These are phyloP conservation scores for Austroboletus novae-zelandiae DNA, from an alignment of 1,284 basidiomycete species.

Conservation along the genomic window DNA sequence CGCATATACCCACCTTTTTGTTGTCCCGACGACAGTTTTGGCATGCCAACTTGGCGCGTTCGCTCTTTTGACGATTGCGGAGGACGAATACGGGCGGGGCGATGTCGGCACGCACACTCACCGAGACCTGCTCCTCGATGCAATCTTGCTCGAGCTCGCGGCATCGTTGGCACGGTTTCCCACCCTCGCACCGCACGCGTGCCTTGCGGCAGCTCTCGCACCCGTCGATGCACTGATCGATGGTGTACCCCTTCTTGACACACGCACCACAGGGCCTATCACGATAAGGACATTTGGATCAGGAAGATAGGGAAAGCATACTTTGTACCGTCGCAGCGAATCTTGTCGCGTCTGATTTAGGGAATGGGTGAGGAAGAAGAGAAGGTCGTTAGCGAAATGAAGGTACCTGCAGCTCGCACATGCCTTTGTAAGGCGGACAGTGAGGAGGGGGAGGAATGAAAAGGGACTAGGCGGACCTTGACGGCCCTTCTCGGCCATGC, in stretches of 20 bases:
- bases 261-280: slow-evolving; percentile 54
- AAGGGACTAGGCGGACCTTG: slow-evolving; percentile 36
- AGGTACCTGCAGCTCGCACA: slow-evolving; percentile 56
- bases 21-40: slow-evolving; percentile 56
- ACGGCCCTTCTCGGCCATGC: slow-evolving; percentile 42
- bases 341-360: slow-evolving; percentile 51
- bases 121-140: slow-evolving; percentile 25
- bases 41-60: slow-evolving; percentile 56
- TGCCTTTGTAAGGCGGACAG: slow-evolving; percentile 36
- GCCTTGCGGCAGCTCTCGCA: slow-evolving; percentile 52
- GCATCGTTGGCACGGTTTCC: slow-evolving; percentile 50
- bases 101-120: slow-evolving; percentile 20
- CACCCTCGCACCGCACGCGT: slow-evolving; percentile 53
- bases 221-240: slow-evolving; percentile 53
- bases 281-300: slow-evolving; percentile 2
- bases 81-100: slow-evolving; percentile 24
- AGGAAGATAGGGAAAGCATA: slow-evolving; percentile 23
- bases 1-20: slow-evolving; percentile 46
- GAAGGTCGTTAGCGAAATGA: neutral
- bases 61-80: slow-evolving; percentile 33
- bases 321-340: slow-evolving; percentile 55
- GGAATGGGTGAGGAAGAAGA: neutral
- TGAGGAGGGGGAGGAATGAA: slow-evolving; percentile 13
- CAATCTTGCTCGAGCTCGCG: slow-evolving; percentile 43
- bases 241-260: slow-evolving; percentile 46